phyloP scores from a whole-genome alignment of 768 basidiomycete species.

The Leucogyrophana mollusca region DNA sequence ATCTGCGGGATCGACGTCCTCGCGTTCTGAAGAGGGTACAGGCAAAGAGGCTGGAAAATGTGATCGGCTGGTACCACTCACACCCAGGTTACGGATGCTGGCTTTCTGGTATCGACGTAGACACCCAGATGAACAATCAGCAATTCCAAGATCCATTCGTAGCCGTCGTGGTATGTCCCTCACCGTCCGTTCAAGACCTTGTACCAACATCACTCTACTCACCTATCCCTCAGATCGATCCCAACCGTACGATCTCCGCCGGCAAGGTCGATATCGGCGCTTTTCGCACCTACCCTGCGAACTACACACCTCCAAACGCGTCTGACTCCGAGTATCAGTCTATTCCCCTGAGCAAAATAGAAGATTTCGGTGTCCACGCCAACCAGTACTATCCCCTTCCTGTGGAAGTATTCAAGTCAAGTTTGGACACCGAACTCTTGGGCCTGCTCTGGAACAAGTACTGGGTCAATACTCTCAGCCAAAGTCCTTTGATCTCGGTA shows the following conservation, averaged over 20 bases:
- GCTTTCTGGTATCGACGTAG: conserved; percentile 98
- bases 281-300: conserved; percentile 96
- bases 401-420: conserved; percentile 93
- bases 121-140: conserved; percentile 94
- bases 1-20: neutral
- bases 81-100: conserved; percentile 99
- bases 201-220: neutral
- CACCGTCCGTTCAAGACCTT: neutral
- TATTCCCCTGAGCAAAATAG: conserved; percentile 95
- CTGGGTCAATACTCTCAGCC: conserved; percentile 96
- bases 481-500: conserved; percentile 90
- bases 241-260: conserved; percentile 96
- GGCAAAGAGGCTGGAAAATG: conserved; percentile 84
- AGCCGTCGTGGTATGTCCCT: conserved; percentile 80
- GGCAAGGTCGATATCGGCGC: conserved; percentile 99
- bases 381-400: conserved; percentile 94
- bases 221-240: conserved; percentile 70
- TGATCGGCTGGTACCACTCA: conserved; percentile 97
- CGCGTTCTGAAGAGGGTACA: conserved; percentile 29
- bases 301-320: conserved; percentile 78
- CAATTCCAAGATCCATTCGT: conserved; percentile 95
- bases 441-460: conserved; percentile 98
- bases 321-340: conserved; percentile 88
- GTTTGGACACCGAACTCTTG: conserved; percentile 82
- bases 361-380: conserved; percentile 98